phyloP scores from a whole-genome alignment of 495 filamentous ascomycete genomes.

The Cudoniella acicularis region DNA sequence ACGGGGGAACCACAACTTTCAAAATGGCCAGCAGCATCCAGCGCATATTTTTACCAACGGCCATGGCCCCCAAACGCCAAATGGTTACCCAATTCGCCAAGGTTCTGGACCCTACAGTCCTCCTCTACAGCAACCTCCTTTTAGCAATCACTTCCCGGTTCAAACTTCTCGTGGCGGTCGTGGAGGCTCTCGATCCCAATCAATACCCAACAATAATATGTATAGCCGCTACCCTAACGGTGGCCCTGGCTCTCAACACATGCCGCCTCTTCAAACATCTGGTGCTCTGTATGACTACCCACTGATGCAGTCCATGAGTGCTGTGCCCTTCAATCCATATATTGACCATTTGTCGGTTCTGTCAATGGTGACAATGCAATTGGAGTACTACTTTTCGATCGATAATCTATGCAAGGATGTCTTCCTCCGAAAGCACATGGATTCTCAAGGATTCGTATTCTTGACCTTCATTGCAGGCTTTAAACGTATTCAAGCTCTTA shows the following conservation, averaged over 20 bases:
- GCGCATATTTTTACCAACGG: slow-evolving; percentile 44
- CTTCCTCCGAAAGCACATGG: slow-evolving; percentile 87
- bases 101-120: slow-evolving; percentile 23
- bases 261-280: slow-evolving; percentile 23
- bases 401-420: slow-evolving; percentile 95
- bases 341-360: slow-evolving; percentile 54
- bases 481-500: slow-evolving; percentile 75
- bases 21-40: slow-evolving; percentile 31
- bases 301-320: slow-evolving; percentile 54
- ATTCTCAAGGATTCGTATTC: slow-evolving; percentile 87
- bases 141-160: slow-evolving; percentile 11
- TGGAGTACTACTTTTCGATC: slow-evolving; percentile 96
- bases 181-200: slow-evolving; percentile 24
- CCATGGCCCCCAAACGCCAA: slow-evolving; percentile 38
- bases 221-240: slow-evolving; percentile 19
- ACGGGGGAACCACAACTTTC: slow-evolving; percentile 42
- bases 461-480: slow-evolving; percentile 74
- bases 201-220: slow-evolving; percentile 24
- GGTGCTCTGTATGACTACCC: slow-evolving; percentile 42
- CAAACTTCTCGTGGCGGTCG: slow-evolving; percentile 19
- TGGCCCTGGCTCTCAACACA: slow-evolving; percentile 9
- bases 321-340: slow-evolving; percentile 59
- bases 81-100: slow-evolving; percentile 24
- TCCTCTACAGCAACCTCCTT: slow-evolving; percentile 28
- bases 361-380: slow-evolving; percentile 60